phyloP scores from a whole-genome alignment of 352 stramenopile genomes.

The Pythium pyrilobum region DNA sequence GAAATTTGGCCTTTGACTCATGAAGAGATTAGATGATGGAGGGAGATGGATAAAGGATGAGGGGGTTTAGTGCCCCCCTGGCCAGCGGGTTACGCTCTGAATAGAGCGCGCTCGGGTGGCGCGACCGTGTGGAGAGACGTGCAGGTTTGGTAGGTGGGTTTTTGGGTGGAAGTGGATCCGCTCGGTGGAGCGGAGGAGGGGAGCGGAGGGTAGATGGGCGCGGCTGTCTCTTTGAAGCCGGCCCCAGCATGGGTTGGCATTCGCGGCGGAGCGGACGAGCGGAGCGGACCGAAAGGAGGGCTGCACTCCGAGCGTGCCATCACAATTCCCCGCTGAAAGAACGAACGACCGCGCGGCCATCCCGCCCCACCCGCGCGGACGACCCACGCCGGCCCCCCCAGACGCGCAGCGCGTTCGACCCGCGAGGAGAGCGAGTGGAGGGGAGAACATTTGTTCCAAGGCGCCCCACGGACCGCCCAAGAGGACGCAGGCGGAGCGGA shows the following conservation, averaged over 20 bases:
- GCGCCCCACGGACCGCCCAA: background rate
- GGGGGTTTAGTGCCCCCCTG: too few relatives aligned
- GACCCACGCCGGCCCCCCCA: too few relatives aligned
- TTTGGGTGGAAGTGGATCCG: slow-evolving; percentile 16
- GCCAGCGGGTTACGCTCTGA: background rate
- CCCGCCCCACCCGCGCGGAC: background rate
- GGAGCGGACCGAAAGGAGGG: slow-evolving; percentile 7
- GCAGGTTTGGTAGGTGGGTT: too few relatives aligned
- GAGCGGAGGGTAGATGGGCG: background rate
- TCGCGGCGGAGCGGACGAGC: background rate
- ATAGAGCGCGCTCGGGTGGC: background rate
- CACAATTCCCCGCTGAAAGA: slow-evolving; percentile 23
- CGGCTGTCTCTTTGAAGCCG: background rate
- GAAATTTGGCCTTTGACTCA: background rate
- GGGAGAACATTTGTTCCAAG: background rate
- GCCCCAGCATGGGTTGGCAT: background rate
- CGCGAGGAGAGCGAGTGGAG: background rate
- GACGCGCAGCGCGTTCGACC: too few relatives aligned
- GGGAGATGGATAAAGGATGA: background rate
- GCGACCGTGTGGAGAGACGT: too few relatives aligned
- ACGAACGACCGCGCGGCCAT: slow-evolving; percentile 9
- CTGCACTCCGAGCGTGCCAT: slow-evolving; percentile 16
- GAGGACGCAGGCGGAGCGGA: slow-evolving; percentile 8
- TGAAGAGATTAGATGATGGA: background rate
- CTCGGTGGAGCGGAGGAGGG: background rate